Base-by-base conservation (phyloP, 257 asterid species). In the Buddleja alternifolia region DNA sequence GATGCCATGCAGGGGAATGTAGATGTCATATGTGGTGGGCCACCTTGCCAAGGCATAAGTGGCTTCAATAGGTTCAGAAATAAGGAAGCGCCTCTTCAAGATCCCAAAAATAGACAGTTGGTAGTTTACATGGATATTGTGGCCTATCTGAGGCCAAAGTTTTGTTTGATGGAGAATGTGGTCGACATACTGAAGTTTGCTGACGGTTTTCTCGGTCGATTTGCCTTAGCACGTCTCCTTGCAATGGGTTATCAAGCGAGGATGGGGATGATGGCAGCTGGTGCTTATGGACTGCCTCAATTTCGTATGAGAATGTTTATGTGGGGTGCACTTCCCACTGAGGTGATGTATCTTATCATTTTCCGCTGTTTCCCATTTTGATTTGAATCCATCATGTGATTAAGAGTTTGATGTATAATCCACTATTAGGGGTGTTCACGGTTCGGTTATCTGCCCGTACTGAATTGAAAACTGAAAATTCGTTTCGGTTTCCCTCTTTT, bases 41-140 rank as follows among this genome's bases (percentile, higher is more conserved):
- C 98, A 8, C 98, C 98, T 4, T 92, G 97, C 42, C 98, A 92
- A 76, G 98, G 98, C 37, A 88, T 93, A 36, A 93, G 98, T 70
- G 98, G 97, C 2, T 88, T 78, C 37, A 93, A 93, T 61, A 81
- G 95, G 39, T 88, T 78, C 51, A 81, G 98, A 32, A 76, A 93
- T 19, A 67, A 19, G 42, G 68, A 61, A 0, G 60, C 80, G 1
- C 98, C 98, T 0, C 76, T 93, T 0, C 65, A 74, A 6, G 98
- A 88, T 71, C 60, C 78, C 0, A 93, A 88, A 74, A 93, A 93
- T 32, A 71, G 76, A 29, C 97, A 93, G 12, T 78, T 93, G 3
- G 39, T 60, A 7, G 93, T 90, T 8, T 92, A 71, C 75, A 83
- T 92, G 96, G 87, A 85, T 29, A 86, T 90, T 17, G 93, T 92